phyloP scores from a whole-genome alignment of 2,329 filamentous ascomycete species.

The Stagonosporopsis cucurbitacearum region DNA sequence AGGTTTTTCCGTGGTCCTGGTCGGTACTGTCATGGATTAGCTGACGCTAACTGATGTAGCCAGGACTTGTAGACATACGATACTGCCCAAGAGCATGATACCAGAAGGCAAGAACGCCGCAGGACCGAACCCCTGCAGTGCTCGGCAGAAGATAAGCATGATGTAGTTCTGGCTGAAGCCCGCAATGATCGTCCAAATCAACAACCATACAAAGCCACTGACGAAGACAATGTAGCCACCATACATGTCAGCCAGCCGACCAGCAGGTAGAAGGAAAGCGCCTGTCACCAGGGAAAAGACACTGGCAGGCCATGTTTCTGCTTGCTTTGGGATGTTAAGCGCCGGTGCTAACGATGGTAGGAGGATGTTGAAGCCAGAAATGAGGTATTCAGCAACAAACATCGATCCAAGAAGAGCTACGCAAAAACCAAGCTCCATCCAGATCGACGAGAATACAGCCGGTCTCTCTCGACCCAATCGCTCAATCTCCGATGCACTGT shows the following conservation, averaged over 20 bases:
- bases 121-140: constrained; percentile 75
- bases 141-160: constrained; percentile 77
- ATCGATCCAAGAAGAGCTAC: constrained; percentile 68
- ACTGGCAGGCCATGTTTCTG: constrained; percentile 55
- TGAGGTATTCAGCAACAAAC: constrained; percentile 73
- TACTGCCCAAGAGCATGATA: constrained; percentile 69
- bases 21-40: constrained; percentile 57
- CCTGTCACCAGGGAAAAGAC: constrained; percentile 48
- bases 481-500: constrained; percentile 56
- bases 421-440: constrained; percentile 68
- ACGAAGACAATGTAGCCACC: constrained; percentile 71
- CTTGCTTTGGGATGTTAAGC: constrained; percentile 71
- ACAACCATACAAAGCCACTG: constrained; percentile 67
- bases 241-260: constrained; percentile 64
- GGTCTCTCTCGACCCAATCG: constrained; percentile 68
- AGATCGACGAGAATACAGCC: constrained; percentile 58
- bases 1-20: constrained; percentile 74
- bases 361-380: constrained; percentile 75
- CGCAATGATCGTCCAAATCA: constrained; percentile 71
- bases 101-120: constrained; percentile 74
- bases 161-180: constrained; percentile 72
- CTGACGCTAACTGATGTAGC: no score
- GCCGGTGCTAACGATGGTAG: constrained; percentile 68
- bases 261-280: constrained; percentile 56
- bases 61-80: constrained; percentile 25